These are phyloP conservation scores for Boletus vinaceobasis DNA, from an alignment of 768 basidiomycete species.

Conservation along the genomic window DNA sequence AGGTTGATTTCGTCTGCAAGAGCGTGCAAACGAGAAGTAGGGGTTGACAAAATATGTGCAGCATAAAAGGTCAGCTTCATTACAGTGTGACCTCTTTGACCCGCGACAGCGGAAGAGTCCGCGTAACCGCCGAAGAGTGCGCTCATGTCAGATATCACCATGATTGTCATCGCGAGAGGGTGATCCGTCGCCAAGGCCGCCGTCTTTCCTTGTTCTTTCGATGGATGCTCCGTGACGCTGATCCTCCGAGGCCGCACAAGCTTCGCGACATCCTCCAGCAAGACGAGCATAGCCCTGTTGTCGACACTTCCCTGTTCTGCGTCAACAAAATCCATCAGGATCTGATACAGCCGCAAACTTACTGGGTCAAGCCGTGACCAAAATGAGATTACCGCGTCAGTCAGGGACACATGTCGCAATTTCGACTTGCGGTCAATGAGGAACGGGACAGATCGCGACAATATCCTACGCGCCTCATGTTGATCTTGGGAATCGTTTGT, in stretches of 20 bases:
- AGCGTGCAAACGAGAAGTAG: conserved; percentile 37
- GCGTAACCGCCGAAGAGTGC: conserved; percentile 15
- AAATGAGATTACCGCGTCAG: conserved; percentile 54
- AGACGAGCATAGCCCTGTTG: conserved; percentile 44
- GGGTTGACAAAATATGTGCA: conserved; percentile 53
- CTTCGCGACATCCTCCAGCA: conserved; percentile 53
- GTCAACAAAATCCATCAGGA: conserved; percentile 6
- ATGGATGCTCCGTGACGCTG: background rate
- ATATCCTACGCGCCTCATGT: conserved; percentile 42
- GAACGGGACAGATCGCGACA: conserved; percentile 62
- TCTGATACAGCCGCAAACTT: conserved; percentile 1
- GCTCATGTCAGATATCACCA: conserved; percentile 27
- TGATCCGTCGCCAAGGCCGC: conserved; percentile 8
- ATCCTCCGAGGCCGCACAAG: conserved; percentile 50
- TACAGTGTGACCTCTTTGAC: conserved; percentile 34
- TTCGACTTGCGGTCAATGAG: conserved; percentile 57
- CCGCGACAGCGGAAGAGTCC: background rate
- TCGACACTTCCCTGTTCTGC: conserved; percentile 30
- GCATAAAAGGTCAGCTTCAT: conserved; percentile 72
- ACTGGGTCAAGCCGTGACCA: conserved; percentile 60
- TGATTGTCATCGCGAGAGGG: conserved; percentile 13
- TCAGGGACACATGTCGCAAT: conserved; percentile 47
- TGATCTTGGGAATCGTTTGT: conserved; percentile 40
- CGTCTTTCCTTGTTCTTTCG: background rate
- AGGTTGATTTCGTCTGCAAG: conserved; percentile 42